A percentile compares a stretch with the other conserved stretches of the same genome.
phyloP scores from a whole-genome alignment of 306 rosid genomes.

The Vigna unguiculata region DNA sequence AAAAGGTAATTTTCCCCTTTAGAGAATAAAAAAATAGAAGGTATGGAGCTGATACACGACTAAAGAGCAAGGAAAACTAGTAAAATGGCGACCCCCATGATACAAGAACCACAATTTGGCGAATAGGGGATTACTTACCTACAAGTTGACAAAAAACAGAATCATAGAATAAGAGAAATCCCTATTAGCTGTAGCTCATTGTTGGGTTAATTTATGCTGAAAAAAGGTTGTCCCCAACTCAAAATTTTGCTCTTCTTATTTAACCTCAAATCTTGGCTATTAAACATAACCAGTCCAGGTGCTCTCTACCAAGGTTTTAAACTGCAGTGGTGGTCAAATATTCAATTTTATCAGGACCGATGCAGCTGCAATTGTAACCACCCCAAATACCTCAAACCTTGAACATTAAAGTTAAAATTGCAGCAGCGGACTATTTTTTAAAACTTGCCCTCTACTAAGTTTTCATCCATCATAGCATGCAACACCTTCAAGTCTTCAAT shows the following conservation, averaged over 20 bases:
- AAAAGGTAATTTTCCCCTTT: background rate
- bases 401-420: background rate
- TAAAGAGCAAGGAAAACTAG: background rate
- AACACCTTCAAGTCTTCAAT: slow-evolving; percentile 2
- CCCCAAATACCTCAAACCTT: background rate
- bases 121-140: background rate
- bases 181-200: background rate
- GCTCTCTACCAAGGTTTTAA: background rate
- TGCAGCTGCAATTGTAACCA: background rate
- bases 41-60: background rate
- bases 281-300: background rate
- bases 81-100: background rate
- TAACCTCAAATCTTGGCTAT: background rate
- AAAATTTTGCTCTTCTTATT: background rate
- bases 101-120: background rate
- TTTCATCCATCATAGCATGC: background rate
- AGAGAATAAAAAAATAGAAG: background rate
- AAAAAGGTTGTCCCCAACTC: background rate
- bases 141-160: background rate
- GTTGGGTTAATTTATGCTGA: background rate
- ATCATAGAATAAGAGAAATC: background rate
- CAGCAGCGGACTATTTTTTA: background rate
- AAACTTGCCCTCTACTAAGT: background rate
- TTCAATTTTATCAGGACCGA: background rate
- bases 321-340: background rate